Evolutionary conservation across 202 grass and related monocot genomes (phyloP).

Genomic region (Panicum hallii): DNA sequence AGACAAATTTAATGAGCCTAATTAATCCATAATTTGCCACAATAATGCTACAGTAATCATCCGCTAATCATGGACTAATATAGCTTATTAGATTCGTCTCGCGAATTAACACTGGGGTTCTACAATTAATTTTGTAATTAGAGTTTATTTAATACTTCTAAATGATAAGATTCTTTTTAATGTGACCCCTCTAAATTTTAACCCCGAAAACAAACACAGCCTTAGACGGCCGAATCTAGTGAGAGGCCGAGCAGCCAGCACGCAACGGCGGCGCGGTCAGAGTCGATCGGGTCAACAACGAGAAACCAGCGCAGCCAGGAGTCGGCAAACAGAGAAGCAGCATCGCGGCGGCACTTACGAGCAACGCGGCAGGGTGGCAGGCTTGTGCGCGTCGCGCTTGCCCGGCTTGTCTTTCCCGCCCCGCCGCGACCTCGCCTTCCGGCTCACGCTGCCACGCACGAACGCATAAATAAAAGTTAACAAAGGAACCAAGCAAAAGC

Average conservation of each 20-base stretch:
- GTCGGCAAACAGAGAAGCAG: not conserved
- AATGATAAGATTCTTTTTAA: too few species aligned
- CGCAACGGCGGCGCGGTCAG: not conserved
- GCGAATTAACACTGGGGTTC: too few species aligned
- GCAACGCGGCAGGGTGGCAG: conserved; percentile 55
- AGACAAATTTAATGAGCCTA: too few species aligned
- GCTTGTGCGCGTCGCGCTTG: conserved; percentile 50
- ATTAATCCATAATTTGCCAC: too few species aligned
- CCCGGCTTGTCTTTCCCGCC: conserved; percentile 47
- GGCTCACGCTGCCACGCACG: conserved; percentile 32
- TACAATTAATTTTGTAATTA: too few species aligned
- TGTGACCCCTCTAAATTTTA: too few species aligned
- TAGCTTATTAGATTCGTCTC: too few species aligned
- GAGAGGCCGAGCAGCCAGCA: not conserved
- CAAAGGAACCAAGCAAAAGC: not conserved
- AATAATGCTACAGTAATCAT: too few species aligned
- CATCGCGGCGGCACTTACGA: conserved; percentile 46
- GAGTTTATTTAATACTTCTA: too few species aligned
- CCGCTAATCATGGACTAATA: too few species aligned
- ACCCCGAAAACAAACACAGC: too few species aligned
- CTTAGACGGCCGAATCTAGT: not conserved
- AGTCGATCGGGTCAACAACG: not conserved
- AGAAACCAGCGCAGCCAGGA: not conserved
- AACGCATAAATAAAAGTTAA: not conserved
- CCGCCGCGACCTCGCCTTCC: conserved; percentile 42